phyloP scores from a whole-genome alignment of 1,284 basidiomycete genomes.

The Leucoagaricus sp. region DNA sequence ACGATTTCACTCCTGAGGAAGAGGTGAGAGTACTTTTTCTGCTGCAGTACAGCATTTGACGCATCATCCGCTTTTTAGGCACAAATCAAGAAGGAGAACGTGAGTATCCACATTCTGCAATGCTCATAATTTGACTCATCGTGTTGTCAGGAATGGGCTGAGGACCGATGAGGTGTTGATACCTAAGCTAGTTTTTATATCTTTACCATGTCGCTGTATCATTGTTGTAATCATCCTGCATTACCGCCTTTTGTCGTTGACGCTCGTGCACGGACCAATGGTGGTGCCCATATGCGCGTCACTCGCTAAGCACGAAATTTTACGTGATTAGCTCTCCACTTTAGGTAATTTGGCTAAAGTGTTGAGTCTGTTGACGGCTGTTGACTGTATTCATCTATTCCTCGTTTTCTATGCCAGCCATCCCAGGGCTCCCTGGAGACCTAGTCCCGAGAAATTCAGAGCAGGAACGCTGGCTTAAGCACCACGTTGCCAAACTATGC shows the following conservation, averaged over 20 bases:
- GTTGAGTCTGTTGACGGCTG: background rate
- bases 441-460: slow-evolving; percentile 56
- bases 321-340: slow-evolving; percentile 7
- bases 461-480: slow-evolving; percentile 63
- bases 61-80: slow-evolving; percentile 50
- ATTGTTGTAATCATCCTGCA: slow-evolving; percentile 4
- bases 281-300: background rate
- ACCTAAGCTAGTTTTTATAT: slow-evolving; percentile 22
- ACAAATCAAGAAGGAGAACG: slow-evolving; percentile 99
- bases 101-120: slow-evolving; percentile 41
- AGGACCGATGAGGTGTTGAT: slow-evolving; percentile 68
- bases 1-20: slow-evolving; percentile 99
- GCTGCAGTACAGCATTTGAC: slow-evolving; percentile 10
- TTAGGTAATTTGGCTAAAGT: background rate
- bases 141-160: slow-evolving; percentile 77
- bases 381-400: background rate
- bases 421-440: slow-evolving; percentile 68
- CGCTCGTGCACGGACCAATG: slow-evolving; percentile 6
- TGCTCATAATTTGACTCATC: slow-evolving; percentile 17
- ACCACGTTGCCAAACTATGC: slow-evolving; percentile 66
- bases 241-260: background rate
- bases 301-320: background rate
- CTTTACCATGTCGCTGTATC: slow-evolving; percentile 16
- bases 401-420: slow-evolving; percentile 30
- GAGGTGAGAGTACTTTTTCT: slow-evolving; percentile 66